A percentile compares a stretch with the other conserved stretches of the same genome.
Evolutionary conservation across 306 rosid species (phyloP).

Genomic region (Vigna radiata): DNA sequence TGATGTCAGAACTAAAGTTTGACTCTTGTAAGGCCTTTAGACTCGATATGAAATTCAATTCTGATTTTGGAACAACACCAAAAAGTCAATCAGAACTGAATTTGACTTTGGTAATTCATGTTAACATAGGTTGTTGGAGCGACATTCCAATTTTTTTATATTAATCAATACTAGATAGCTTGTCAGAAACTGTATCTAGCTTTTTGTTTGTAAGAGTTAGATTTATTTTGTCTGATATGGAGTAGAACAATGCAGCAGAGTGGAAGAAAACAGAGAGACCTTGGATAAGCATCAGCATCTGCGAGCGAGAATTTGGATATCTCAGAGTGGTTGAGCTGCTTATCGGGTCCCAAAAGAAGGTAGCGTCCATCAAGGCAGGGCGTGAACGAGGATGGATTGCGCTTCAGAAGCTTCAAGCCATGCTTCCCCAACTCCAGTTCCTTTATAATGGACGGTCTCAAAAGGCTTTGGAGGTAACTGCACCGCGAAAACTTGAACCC

Average conservation of each 20-base stretch:
- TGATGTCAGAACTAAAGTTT: not conserved
- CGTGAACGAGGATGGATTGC: slow-evolving; percentile 90
- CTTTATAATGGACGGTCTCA: slow-evolving; percentile 81
- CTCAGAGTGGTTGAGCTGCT: slow-evolving; percentile 72
- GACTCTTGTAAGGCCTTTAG: not conserved
- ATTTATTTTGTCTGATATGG: not conserved
- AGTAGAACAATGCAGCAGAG: not conserved
- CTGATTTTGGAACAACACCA: not conserved
- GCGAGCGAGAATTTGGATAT: slow-evolving; percentile 78
- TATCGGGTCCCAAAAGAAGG: slow-evolving; percentile 82
- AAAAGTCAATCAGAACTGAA: not conserved
- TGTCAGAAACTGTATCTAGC: not conserved
- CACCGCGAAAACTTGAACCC: slow-evolving; percentile 96
- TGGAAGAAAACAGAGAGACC: slow-evolving; percentile 48
- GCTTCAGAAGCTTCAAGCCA: slow-evolving; percentile 81
- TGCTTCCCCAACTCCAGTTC: slow-evolving; percentile 81
- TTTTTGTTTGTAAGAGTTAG: not conserved
- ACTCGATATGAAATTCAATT: not conserved
- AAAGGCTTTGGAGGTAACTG: slow-evolving; percentile 92
- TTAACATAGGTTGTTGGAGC: not conserved
- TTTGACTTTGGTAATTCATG: not conserved
- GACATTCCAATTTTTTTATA: not conserved
- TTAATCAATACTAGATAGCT: not conserved
- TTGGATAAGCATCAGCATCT: slow-evolving; percentile 87
- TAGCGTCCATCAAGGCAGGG: slow-evolving; percentile 92